Percentiles rank a stretch among this genome's conserved stretches.
Conservation (phyloP, 169 alveolate species). For the Nephromyces sp. region DNA sequence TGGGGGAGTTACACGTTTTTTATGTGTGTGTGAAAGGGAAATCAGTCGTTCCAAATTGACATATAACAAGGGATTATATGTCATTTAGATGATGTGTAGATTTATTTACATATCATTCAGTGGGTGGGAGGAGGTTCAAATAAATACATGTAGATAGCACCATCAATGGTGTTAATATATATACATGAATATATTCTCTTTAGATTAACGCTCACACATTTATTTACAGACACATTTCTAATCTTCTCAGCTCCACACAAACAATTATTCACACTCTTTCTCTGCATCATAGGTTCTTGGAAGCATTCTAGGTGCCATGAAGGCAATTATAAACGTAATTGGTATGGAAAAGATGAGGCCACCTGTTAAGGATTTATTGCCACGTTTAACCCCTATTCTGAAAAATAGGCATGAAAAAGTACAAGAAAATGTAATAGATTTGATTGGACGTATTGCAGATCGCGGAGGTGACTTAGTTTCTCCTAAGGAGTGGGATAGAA, state of each 20-base stretch:
- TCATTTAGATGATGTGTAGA: no score
- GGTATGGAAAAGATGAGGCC: constrained; percentile 98
- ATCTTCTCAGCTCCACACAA: background rate
- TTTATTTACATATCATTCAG: background rate
- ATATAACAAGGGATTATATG: no score
- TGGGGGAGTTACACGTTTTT: background rate
- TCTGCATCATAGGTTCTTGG: constrained; percentile 61
- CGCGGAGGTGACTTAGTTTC: constrained; percentile 99
- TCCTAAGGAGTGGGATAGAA: constrained; percentile 99
- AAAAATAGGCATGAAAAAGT: constrained; percentile 99
- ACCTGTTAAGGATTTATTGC: constrained; percentile 97
- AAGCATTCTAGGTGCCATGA: constrained; percentile 91
- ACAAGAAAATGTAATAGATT: constrained; percentile 64
- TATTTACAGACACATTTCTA: background rate
- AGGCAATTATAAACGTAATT: constrained; percentile 94
- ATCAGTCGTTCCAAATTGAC: no score
- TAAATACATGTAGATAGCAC: no score
- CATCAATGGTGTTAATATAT: no score
- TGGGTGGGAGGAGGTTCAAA: no score
- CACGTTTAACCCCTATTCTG: constrained; percentile 97
- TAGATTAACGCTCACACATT: background rate
- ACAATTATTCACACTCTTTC: background rate
- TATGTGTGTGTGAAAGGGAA: background rate
- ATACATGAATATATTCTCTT: no score
- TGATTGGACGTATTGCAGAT: constrained; percentile 98